phyloP scores from a whole-genome alignment of 2,329 filamentous ascomycete species.

The Myrmaecium sp. region DNA sequence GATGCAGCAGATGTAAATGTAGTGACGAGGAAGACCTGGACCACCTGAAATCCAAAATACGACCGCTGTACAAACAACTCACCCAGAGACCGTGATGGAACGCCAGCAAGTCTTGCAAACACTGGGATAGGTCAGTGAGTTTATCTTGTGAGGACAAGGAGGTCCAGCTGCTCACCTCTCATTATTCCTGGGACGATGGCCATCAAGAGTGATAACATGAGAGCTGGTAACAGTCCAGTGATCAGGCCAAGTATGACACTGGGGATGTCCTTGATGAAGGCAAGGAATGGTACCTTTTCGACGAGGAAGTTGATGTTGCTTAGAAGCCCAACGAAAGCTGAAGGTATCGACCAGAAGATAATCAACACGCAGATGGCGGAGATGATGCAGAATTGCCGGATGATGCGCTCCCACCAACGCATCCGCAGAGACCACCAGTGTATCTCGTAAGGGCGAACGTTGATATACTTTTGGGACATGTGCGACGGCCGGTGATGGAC shows the following conservation, averaged over 20 bases:
- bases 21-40: constrained; percentile 81
- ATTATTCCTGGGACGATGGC: constrained; percentile 70
- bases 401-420: constrained; percentile 68
- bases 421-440: constrained; percentile 78
- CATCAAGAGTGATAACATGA: constrained; percentile 71
- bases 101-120: constrained; percentile 64
- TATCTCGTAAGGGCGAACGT: constrained; percentile 64
- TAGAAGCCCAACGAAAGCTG: constrained; percentile 67
- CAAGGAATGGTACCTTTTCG: constrained; percentile 47
- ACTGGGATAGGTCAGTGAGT: constrained; percentile 34
- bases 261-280: constrained; percentile 60
- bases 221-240: constrained; percentile 64
- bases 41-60: constrained; percentile 80
- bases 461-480: constrained; percentile 74
- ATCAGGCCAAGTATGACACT: constrained; percentile 59
- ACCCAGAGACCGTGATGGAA: constrained; percentile 60
- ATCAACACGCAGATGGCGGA: constrained; percentile 62
- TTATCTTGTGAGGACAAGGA: constrained; percentile 2
- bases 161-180: constrained; percentile 39
- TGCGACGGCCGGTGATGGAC: constrained; percentile 75
- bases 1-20: constrained; percentile 71
- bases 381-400: constrained; percentile 52
- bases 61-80: constrained; percentile 82
- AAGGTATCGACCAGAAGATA: constrained; percentile 68
- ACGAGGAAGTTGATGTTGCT: constrained; percentile 65